Evolutionary conservation across 2,329 filamentous ascomycete genomes (phyloP).

Genomic region (Diplodia seriata): DNA sequence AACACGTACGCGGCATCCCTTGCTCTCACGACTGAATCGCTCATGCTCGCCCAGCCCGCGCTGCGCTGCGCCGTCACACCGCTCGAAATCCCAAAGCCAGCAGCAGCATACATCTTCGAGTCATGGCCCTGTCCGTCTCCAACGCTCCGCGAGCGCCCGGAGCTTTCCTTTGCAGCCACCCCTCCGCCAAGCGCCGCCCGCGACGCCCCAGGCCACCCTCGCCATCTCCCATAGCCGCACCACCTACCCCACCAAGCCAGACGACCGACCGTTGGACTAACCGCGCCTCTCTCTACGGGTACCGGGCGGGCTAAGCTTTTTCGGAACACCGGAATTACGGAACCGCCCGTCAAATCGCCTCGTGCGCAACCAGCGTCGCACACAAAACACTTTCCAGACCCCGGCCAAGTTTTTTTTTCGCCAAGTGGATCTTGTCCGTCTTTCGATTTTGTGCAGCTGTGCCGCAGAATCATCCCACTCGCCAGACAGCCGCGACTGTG

Average conservation of each 20-base stretch:
- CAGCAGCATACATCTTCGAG: constrained; percentile 18
- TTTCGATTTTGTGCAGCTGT: neutral
- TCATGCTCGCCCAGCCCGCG: constrained; percentile 4
- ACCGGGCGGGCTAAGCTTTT: constrained; percentile 22
- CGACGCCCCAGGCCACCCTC: neutral
- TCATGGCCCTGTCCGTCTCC: constrained; percentile 26
- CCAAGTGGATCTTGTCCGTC: constrained; percentile 15
- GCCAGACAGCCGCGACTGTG: neutral
- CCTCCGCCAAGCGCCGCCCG: too few species aligned
- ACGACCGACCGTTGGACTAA: constrained; percentile 4
- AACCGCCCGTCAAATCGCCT: constrained; percentile 24
- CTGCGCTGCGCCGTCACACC: constrained; percentile 17
- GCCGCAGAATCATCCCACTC: constrained; percentile 3
- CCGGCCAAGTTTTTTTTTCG: constrained; percentile 19
- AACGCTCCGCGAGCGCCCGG: constrained; percentile 11
- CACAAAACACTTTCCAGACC: neutral
- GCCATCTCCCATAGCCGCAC: constrained; percentile 1
- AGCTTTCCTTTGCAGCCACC: constrained; percentile 1
- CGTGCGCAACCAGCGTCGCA: constrained; percentile 8
- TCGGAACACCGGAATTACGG: constrained; percentile 19
- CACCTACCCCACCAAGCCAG: constrained; percentile 9
- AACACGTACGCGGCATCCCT: constrained; percentile 39
- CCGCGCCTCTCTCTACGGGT: neutral
- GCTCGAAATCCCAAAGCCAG: constrained; percentile 7
- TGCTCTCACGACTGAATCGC: neutral